Conservation (phyloP, 352 stramenopile genomes). For the Aphanomyces euteiches region DNA sequence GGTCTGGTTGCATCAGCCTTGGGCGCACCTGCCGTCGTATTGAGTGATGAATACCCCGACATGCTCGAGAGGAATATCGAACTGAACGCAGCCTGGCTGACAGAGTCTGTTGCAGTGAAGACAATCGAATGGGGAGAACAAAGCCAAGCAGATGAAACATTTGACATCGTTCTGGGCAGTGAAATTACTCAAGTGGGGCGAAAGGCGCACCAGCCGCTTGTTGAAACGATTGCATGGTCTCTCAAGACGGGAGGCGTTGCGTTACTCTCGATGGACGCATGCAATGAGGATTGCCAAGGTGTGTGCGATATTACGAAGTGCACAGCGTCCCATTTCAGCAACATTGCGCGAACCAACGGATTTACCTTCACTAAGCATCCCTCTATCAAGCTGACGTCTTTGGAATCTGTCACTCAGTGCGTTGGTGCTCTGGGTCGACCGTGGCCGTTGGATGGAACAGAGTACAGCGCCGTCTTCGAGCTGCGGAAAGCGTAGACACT, state of each 20-base stretch:
- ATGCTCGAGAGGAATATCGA: slow-evolving; percentile 44
- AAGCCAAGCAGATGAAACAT: slow-evolving; percentile 36
- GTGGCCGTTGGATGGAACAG: slow-evolving; percentile 48
- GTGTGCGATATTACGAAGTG: slow-evolving; percentile 48
- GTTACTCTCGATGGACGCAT: slow-evolving; percentile 58
- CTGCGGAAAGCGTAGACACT: slow-evolving; percentile 28
- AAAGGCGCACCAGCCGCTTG: slow-evolving; percentile 39
- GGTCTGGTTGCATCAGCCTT: slow-evolving; percentile 46
- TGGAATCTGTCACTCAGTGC: slow-evolving; percentile 35
- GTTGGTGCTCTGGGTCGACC: slow-evolving; percentile 44
- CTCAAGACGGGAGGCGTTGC: slow-evolving; percentile 37
- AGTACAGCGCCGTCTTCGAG: slow-evolving; percentile 55
- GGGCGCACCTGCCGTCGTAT: slow-evolving; percentile 35
- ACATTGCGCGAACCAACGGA: slow-evolving; percentile 37
- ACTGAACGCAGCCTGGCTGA: slow-evolving; percentile 40
- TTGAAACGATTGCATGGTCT: slow-evolving; percentile 46
- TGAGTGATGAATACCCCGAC: slow-evolving; percentile 61
- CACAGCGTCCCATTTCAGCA: slow-evolving; percentile 52
- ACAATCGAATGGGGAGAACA: slow-evolving; percentile 36
- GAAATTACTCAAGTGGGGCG: slow-evolving; percentile 57
- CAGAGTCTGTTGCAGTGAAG: slow-evolving; percentile 29
- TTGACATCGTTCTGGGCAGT: slow-evolving; percentile 57
- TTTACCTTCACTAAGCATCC: slow-evolving; percentile 44
- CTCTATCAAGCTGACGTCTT: slow-evolving; percentile 38
- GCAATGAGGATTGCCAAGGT: slow-evolving; percentile 38